Percentiles rank a stretch among this genome's conserved stretches.
These are phyloP conservation scores for Verticillium dahliae DNA, from an alignment of 2,329 filamentous ascomycete genomes.

Conservation along the genomic window DNA sequence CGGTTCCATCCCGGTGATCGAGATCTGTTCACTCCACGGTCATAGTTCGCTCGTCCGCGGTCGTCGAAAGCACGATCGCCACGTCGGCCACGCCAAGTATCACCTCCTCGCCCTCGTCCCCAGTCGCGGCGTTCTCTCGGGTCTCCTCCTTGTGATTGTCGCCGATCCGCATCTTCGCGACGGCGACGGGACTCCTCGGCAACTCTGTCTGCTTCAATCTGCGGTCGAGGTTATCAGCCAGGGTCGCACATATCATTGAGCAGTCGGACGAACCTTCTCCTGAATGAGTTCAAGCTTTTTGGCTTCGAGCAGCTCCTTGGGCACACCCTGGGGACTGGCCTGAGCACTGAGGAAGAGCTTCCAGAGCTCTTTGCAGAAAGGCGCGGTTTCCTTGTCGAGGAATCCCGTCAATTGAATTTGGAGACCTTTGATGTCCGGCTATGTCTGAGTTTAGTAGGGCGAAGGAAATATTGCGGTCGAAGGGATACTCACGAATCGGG, in stretches of 20 bases:
- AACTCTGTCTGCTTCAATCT: conserved; percentile 78
- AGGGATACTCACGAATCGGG: conserved; percentile 61
- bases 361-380: conserved; percentile 94
- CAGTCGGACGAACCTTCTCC: conserved; percentile 63
- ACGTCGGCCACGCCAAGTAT: conserved; percentile 47
- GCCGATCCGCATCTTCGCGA: conserved; percentile 63
- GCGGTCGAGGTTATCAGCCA: background rate
- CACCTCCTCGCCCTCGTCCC: conserved; percentile 42
- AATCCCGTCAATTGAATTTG: conserved; percentile 95
- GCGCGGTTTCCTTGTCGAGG: conserved; percentile 81
- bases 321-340: conserved; percentile 79
- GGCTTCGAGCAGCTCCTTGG: conserved; percentile 88
- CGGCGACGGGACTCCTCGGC: conserved; percentile 68
- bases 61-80: conserved; percentile 27
- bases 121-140: conserved; percentile 56
- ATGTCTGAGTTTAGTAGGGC: conserved; percentile 11
- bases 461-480: conserved; percentile 4
- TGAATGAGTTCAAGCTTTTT: conserved; percentile 94
- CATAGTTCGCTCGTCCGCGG: background rate
- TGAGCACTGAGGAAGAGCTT: conserved; percentile 86
- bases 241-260: no score
- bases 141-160: conserved; percentile 64
- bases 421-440: conserved; percentile 94
- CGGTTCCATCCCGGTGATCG: conserved; percentile 39
- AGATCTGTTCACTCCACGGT: conserved; percentile 36